Conservation (phyloP, 805 yeast species). For the Hermanozyma aechmeae region DNA sequence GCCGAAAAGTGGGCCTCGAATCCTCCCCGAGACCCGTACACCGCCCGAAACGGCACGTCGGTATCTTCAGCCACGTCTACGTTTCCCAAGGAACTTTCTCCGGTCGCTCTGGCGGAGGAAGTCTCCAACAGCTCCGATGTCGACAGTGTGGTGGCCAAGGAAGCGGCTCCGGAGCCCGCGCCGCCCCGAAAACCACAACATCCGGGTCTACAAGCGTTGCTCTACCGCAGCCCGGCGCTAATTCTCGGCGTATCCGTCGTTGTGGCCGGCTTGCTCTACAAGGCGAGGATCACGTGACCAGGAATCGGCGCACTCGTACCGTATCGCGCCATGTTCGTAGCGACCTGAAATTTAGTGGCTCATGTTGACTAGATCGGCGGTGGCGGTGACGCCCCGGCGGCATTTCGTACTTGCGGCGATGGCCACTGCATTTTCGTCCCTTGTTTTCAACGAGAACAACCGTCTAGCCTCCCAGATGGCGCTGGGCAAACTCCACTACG, state of each 20-base stretch:
- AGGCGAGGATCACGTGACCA: not conserved
- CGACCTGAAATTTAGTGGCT: too few relatives aligned
- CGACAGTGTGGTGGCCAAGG: not conserved
- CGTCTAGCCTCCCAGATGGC: slow-evolving; percentile 54
- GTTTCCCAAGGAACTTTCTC: slow-evolving; percentile 1
- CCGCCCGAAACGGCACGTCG: slow-evolving; percentile 1
- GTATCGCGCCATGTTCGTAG: not conserved
- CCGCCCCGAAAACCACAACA: not conserved
- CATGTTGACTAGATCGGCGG: slow-evolving; percentile 4
- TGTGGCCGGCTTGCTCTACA: slow-evolving; percentile 8
- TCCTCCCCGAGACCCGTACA: not conserved
- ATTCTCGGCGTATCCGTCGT: slow-evolving; percentile 6
- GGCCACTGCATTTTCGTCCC: slow-evolving; percentile 16
- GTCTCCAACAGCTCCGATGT: slow-evolving; percentile 1
- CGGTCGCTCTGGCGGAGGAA: not conserved
- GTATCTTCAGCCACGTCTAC: slow-evolving; percentile 1
- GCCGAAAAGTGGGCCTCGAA: not conserved
- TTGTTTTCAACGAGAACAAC: slow-evolving; percentile 35
- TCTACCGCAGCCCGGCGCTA: slow-evolving; percentile 6
- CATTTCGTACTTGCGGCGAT: slow-evolving; percentile 7
- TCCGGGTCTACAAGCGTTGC: not conserved
- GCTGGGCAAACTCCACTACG: slow-evolving; percentile 35
- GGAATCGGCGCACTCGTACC: not conserved
- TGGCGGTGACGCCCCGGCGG: slow-evolving; percentile 2
- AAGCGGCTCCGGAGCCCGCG: not conserved